Conservation (phyloP, 139 green algal species). For the Chlorella sp. region DNA sequence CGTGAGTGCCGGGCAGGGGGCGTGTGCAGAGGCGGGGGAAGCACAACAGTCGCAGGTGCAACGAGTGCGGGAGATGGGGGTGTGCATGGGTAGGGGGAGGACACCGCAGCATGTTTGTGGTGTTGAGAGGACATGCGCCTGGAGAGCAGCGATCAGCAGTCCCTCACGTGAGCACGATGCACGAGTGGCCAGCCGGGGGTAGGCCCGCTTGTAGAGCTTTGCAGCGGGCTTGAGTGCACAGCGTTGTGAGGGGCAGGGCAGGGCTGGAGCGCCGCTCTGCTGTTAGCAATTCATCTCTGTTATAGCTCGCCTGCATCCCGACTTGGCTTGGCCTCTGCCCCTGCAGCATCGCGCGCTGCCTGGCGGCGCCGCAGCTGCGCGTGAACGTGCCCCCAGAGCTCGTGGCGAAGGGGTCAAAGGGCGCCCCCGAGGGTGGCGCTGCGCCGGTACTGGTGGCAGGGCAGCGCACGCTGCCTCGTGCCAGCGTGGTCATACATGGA, state of each 20-base stretch:
- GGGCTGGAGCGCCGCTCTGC: background rate
- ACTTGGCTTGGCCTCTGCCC: background rate
- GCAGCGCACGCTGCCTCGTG: slow-evolving; percentile 66
- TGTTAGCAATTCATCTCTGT: background rate
- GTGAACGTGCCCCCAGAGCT: slow-evolving; percentile 47
- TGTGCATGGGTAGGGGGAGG: too few relatives aligned
- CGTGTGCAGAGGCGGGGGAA: too few relatives aligned
- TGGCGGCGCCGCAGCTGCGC: slow-evolving; percentile 68
- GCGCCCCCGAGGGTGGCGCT: background rate
- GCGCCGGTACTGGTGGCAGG: background rate
- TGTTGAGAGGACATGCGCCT: too few relatives aligned
- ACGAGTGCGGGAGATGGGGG: too few relatives aligned
- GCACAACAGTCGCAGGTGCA: too few relatives aligned
- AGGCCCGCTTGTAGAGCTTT: background rate
- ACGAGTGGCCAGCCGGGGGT: too few relatives aligned
- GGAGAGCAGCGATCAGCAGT: too few relatives aligned
- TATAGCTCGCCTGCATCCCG: background rate
- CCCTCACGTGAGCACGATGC: too few relatives aligned
- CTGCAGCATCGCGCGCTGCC: slow-evolving; percentile 66
- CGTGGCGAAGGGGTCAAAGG: background rate
- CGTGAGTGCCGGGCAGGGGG: background rate
- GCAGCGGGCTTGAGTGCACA: background rate
- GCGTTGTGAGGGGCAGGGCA: background rate
- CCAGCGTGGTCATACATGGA: slow-evolving; percentile 76
- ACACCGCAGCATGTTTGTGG: too few relatives aligned